These are phyloP conservation scores for Cyclotella sp. DNA, from an alignment of 108 stramenopile genomes.

Conservation along the genomic window DNA sequence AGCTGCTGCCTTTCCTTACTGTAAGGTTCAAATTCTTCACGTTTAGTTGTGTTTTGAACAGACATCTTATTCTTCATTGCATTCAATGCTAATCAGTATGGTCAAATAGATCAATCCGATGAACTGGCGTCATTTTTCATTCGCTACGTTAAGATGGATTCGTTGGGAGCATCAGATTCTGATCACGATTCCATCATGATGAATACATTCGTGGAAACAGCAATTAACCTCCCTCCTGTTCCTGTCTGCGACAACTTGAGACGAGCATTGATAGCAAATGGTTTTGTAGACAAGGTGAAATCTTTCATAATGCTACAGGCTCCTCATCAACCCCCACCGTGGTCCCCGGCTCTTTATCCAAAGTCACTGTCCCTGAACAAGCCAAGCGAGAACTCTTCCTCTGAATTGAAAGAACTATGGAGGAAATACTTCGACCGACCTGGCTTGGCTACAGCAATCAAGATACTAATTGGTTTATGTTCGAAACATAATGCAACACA, in stretches of 20 bases:
- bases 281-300: constrained; percentile 65
- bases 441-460: constrained; percentile 67
- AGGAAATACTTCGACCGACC: constrained; percentile 58
- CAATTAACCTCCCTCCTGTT: constrained; percentile 75
- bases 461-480: constrained; percentile 73
- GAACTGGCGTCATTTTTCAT: constrained; percentile 73
- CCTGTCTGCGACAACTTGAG: constrained; percentile 79
- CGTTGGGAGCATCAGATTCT: constrained; percentile 26
- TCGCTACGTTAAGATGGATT: constrained; percentile 64
- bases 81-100: constrained; percentile 43
- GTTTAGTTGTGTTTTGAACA: neutral
- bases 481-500: constrained; percentile 68
- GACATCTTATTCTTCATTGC: neutral
- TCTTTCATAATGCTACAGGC: constrained; percentile 58
- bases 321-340: constrained; percentile 73
- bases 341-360: constrained; percentile 79
- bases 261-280: constrained; percentile 64
- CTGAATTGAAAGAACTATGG: constrained; percentile 56
- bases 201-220: constrained; percentile 85
- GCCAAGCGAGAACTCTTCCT: neutral
- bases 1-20: constrained; percentile 84
- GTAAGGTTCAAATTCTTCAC: neutral
- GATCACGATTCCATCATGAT: constrained; percentile 47
- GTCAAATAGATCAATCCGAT: constrained; percentile 64
- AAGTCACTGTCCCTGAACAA: constrained; percentile 22